Evolutionary conservation across 805 yeast genomes (phyloP).

Genomic region (Candida ipomoeae): DNA sequence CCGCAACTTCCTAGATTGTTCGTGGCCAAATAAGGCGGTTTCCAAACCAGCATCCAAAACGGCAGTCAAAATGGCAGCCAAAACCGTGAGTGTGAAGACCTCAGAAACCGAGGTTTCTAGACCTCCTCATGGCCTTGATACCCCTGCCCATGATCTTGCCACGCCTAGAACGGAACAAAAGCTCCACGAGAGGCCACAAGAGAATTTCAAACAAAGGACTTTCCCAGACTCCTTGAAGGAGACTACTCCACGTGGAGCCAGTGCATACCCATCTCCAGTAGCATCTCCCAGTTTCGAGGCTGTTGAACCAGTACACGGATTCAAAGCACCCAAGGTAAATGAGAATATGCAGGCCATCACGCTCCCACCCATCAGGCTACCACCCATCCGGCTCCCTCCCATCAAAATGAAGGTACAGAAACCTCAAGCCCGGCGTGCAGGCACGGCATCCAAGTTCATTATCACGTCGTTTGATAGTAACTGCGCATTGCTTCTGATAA

Average conservation of each 20-base stretch:
- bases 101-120: not conserved
- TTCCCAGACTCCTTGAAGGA: not conserved
- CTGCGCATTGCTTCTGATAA: conserved; percentile 23
- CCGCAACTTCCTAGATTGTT: conserved; percentile 41
- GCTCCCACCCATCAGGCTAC: conserved; percentile 10
- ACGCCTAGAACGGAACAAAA: not conserved
- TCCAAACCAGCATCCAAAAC: not conserved
- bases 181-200: no score
- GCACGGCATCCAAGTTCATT: conserved; percentile 20
- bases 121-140: not conserved
- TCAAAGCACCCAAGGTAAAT: not conserved
- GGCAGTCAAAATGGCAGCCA: not conserved
- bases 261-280: conserved; percentile 32
- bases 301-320: conserved; percentile 2
- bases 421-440: conserved; percentile 6
- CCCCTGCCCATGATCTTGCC: no score
- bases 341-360: conserved; percentile 3
- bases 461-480: conserved; percentile 32
- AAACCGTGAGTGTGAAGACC: not conserved
- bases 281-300: conserved; percentile 23
- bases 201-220: no score
- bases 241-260: conserved; percentile 12
- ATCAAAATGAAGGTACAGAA: conserved; percentile 15
- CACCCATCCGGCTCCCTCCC: conserved; percentile 7
- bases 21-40: conserved; percentile 31